Evolutionary conservation across 129 eudicot species (phyloP), one percentile per base, ranked within the genome.

Genomic region (Flaveria robusta): DNA sequence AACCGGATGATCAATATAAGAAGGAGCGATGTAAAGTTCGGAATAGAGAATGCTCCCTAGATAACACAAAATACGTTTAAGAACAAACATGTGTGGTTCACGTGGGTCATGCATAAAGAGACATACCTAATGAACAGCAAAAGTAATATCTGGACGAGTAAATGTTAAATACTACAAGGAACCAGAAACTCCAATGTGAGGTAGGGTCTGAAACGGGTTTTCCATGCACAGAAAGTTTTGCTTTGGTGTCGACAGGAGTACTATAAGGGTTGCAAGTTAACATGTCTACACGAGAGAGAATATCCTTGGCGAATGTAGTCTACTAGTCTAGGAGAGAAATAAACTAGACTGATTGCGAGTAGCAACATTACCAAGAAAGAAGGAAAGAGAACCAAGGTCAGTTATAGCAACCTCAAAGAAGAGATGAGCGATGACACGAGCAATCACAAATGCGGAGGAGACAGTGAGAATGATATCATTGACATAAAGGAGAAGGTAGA

Each of bases 211-310:
- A 0, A 11, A 14, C 54, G 1, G n/a, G 54, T 49, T 49, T 5
- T 5, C 70, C 70, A 16, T 13, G 9, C 26, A 37, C 7, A 16
- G 60, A 23, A 42, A 47, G 74, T 15, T 70, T 70, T 45, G 62
- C 6, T 15, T 71, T n/a, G 27, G 75, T 71, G 46, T 50, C 47
- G 11, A 0, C 75, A 26, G 64, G 64, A 34, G 75, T 71, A 15
- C 16, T 12, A n/a, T 9, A 71, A 9, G 64, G 64, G 13, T 70
- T 47, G 22, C 23, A 70, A 4, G 4, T 1, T 7, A 7, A 6
- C 63, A 70, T 70, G 9, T 12, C 22, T 14, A 24, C 62, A 31
- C 45, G 63, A 14, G 27, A 14, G 4, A 70, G 75, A 4, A 70
- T 27, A 11, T 70, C 62, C 37, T 24, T 16, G 2, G 75, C 63